A percentile compares a stretch with the other conserved stretches of the same genome.
Conservation (phyloP, 805 yeast species). For the Yamadazyma paraphyllophila region DNA sequence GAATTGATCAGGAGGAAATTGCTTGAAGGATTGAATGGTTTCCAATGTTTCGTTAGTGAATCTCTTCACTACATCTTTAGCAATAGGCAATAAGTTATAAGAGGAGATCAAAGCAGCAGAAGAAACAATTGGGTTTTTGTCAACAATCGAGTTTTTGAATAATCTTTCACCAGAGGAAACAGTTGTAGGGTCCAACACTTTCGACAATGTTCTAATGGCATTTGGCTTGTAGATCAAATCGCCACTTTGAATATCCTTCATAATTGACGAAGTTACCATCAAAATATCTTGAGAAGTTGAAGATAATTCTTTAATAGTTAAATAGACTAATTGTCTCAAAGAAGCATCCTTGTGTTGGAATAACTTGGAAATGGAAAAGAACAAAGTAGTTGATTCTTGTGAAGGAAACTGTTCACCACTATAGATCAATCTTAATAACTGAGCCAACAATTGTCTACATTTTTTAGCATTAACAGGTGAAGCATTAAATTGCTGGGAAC, state of each 20-base stretch:
- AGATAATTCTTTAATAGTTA: slow-evolving; percentile 90
- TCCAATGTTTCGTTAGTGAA: slow-evolving; percentile 95
- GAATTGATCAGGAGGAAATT: slow-evolving; percentile 48
- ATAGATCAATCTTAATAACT: slow-evolving; percentile 77
- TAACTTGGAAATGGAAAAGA: slow-evolving; percentile 89
- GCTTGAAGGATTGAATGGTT: slow-evolving; percentile 66
- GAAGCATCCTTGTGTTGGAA: slow-evolving; percentile 89
- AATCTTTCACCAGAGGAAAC: slow-evolving; percentile 92
- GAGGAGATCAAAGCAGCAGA: slow-evolving; percentile 94
- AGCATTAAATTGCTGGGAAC: slow-evolving; percentile 88
- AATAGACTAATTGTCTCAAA: slow-evolving; percentile 88
- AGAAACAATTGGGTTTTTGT: slow-evolving; percentile 79
- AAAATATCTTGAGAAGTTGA: slow-evolving; percentile 83
- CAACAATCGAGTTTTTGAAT: slow-evolving; percentile 90
- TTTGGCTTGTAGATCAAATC: slow-evolving; percentile 86
- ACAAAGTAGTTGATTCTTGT: slow-evolving; percentile 86
- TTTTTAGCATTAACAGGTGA: slow-evolving; percentile 84
- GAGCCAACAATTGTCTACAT: slow-evolving; percentile 79
- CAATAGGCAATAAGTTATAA: slow-evolving; percentile 84
- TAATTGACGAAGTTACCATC: slow-evolving; percentile 97
- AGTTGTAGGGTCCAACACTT: slow-evolving; percentile 86
- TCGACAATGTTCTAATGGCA: slow-evolving; percentile 87
- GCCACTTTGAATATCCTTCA: slow-evolving; percentile 95
- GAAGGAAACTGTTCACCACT: slow-evolving; percentile 85
- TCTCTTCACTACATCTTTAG: slow-evolving; percentile 88